A percentile compares a stretch with the other conserved stretches of the same genome.
Evolutionary conservation across 768 basidiomycete genomes (phyloP).

Genomic region (Hypholoma sublateritium): DNA sequence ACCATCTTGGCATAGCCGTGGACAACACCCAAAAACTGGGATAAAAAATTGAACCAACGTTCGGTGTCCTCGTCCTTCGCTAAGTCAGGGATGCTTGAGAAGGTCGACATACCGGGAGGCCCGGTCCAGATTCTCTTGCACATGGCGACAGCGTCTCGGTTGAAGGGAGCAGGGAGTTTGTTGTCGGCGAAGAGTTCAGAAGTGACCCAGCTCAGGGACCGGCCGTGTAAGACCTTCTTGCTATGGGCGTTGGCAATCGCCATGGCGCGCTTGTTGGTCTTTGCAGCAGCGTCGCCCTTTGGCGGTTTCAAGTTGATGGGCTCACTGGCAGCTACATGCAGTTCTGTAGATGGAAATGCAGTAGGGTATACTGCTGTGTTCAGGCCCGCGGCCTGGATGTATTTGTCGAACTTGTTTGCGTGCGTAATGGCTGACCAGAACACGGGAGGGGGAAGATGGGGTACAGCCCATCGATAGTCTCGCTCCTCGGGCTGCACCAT

Average conservation of each 20-base stretch:
- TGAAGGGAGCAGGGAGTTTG: neutral
- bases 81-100: neutral
- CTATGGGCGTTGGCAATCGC: neutral
- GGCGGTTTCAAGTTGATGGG: too few relatives aligned
- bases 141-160: neutral
- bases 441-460: neutral
- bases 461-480: neutral
- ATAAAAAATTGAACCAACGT: neutral
- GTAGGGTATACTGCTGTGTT: neutral
- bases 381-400: neutral
- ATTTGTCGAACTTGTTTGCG: neutral
- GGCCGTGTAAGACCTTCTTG: neutral
- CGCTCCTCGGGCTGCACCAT: neutral
- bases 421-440: neutral
- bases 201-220: neutral
- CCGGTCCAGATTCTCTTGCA: neutral
- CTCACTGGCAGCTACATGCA: neutral
- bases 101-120: neutral
- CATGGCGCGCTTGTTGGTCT: too few relatives aligned
- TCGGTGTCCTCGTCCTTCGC: neutral
- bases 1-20: neutral
- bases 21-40: neutral
- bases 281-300: too few relatives aligned
- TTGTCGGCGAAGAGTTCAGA: neutral
- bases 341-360: neutral